phyloP scores from a whole-genome alignment of 106 monocot genomes.

The Allium fistulosum region DNA sequence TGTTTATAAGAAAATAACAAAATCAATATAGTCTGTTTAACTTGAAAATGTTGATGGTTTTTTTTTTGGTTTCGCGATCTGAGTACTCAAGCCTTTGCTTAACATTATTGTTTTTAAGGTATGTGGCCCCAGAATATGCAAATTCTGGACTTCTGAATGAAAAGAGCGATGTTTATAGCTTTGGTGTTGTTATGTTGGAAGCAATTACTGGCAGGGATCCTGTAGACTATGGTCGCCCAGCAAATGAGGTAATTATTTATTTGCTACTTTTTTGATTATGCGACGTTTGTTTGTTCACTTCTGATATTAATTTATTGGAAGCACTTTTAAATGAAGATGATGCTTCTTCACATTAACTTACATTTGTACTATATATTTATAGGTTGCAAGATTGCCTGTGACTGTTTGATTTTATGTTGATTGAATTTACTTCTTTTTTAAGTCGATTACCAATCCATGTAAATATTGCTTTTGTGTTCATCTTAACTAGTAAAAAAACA shows the following conservation, averaged over 20 bases:
- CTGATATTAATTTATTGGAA: too few species aligned
- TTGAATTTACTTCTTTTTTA: too few species aligned
- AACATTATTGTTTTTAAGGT: conserved; percentile 22
- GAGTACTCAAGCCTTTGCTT: neutral
- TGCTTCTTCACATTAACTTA: too few species aligned
- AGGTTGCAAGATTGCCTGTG: too few species aligned
- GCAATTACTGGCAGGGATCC: conserved; percentile 74
- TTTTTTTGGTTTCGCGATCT: too few species aligned
- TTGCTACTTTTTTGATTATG: neutral
- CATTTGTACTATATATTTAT: too few species aligned
- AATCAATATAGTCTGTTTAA: neutral
- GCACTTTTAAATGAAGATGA: too few species aligned
- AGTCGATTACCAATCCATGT: too few species aligned
- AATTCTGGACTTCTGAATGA: conserved; percentile 68
- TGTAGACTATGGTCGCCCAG: conserved; percentile 60
- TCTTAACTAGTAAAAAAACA: too few species aligned
- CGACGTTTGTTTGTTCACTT: too few species aligned
- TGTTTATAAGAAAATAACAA: neutral
- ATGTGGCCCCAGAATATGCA: conserved; percentile 79
- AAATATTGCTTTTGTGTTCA: too few species aligned
- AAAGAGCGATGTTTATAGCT: conserved; percentile 70
- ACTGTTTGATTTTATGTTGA: too few species aligned
- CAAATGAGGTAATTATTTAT: conserved; percentile 41
- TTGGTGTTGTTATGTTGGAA: conserved; percentile 63
- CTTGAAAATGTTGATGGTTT: neutral